Evolutionary conservation across 2,329 filamentous ascomycete species (phyloP).

Genomic region (Penicillium glabrum): DNA sequence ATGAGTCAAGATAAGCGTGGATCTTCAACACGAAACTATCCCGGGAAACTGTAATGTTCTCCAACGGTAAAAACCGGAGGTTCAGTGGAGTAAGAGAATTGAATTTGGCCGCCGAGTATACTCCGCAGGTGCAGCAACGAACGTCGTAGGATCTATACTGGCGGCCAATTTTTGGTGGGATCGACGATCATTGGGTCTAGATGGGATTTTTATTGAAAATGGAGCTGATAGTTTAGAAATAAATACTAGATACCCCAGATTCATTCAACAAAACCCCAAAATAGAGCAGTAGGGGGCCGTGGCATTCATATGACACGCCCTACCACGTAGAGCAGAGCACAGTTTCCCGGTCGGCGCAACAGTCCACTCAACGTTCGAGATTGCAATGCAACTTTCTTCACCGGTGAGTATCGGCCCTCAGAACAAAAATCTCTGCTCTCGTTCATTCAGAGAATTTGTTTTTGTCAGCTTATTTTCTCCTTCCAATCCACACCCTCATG

Average conservation of each 20-base stretch:
- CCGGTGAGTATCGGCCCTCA: slow-evolving; percentile 10
- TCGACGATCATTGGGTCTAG: background rate
- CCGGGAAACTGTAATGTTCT: background rate
- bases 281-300: background rate
- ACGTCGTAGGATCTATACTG: no score
- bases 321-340: slow-evolving; percentile 20
- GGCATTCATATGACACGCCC: slow-evolving; percentile 9
- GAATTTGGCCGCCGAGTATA: background rate
- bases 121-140: no score
- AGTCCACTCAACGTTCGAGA: slow-evolving; percentile 25
- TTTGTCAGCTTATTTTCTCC: background rate
- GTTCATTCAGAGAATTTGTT: background rate
- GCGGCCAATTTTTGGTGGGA: background rate
- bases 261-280: background rate
- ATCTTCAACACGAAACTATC: background rate
- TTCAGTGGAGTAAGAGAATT: background rate
- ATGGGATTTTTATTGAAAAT: background rate
- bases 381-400: slow-evolving; percentile 8
- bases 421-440: background rate
- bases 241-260: background rate
- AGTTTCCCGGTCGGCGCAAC: slow-evolving; percentile 19
- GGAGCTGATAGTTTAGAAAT: background rate
- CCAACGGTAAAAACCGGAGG: background rate
- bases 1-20: background rate
- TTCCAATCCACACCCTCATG: slow-evolving; percentile 8